Evolutionary conservation across 1,139 yeast species (phyloP).

Genomic region (Yamadazyma mexicana): DNA sequence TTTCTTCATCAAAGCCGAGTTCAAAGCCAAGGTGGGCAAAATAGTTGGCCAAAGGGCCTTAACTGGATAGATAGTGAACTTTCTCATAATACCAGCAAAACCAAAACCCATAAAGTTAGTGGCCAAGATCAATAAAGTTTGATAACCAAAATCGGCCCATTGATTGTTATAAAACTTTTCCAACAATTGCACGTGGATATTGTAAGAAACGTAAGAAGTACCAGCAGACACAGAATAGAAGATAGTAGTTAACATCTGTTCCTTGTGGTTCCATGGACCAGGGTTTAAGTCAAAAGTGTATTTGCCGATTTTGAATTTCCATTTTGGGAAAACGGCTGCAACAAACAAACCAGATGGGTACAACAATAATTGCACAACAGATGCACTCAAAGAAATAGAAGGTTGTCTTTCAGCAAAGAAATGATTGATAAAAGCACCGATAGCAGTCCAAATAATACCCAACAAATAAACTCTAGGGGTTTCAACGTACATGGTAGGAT

Average conservation of each 20-base stretch:
- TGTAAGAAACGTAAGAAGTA: slow-evolving; percentile 43
- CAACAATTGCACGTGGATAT: slow-evolving; percentile 45
- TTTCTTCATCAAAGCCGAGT: slow-evolving; percentile 48
- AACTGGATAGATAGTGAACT: slow-evolving; percentile 56
- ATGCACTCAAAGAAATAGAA: slow-evolving; percentile 40
- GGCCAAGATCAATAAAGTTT: slow-evolving; percentile 48
- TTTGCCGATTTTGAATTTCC: slow-evolving; percentile 42
- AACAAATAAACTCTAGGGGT: slow-evolving; percentile 54
- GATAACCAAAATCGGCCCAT: slow-evolving; percentile 53
- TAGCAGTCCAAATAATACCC: slow-evolving; percentile 53
- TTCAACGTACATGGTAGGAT: slow-evolving; percentile 49
- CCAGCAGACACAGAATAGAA: slow-evolving; percentile 45
- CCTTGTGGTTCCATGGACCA: slow-evolving; percentile 65
- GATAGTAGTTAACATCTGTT: slow-evolving; percentile 51
- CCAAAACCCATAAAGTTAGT: slow-evolving; percentile 65
- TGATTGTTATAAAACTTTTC: slow-evolving; percentile 35
- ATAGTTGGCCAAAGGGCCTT: slow-evolving; percentile 58
- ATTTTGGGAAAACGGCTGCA: slow-evolving; percentile 44
- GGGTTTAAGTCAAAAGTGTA: slow-evolving; percentile 46
- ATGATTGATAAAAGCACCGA: slow-evolving; percentile 59
- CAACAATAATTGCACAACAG: slow-evolving; percentile 56
- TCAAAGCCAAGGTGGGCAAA: slow-evolving; percentile 55
- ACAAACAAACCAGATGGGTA: slow-evolving; percentile 54
- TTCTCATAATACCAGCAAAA: slow-evolving; percentile 60
- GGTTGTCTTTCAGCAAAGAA: slow-evolving; percentile 62